Conservation (phyloP, 1,139 yeast genomes). For the Yamadazyma spencermartinsiae region DNA sequence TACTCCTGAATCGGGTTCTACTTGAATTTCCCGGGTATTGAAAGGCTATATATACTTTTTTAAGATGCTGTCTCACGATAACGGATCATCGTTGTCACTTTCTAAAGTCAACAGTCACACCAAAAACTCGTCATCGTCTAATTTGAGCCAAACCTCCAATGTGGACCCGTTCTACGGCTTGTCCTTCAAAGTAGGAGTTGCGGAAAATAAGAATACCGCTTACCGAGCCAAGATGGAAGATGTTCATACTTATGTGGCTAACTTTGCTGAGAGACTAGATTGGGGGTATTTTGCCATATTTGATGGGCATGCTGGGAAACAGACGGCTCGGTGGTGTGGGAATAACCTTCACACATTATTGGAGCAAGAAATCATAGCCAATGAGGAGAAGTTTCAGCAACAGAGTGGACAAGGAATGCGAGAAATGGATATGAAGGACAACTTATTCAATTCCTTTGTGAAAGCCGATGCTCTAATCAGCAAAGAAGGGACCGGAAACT, state of each 20-base stretch:
- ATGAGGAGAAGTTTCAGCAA: slow-evolving; percentile 11
- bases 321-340: slow-evolving; percentile 95
- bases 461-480: slow-evolving; percentile 74
- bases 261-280: slow-evolving; percentile 84
- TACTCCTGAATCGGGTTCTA: too few species aligned
- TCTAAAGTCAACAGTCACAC: slow-evolving; percentile 11
- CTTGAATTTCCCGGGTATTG: too few species aligned
- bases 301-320: slow-evolving; percentile 98
- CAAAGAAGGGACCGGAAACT: slow-evolving; percentile 58
- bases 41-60: not conserved
- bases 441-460: slow-evolving; percentile 60
- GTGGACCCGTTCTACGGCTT: slow-evolving; percentile 49
- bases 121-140: slow-evolving; percentile 17
- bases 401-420: not conserved
- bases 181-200: slow-evolving; percentile 80
- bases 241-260: slow-evolving; percentile 90
- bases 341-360: slow-evolving; percentile 73
- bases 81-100: slow-evolving; percentile 16
- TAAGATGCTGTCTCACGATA: slow-evolving; percentile 6
- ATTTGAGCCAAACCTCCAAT: slow-evolving; percentile 12
- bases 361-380: slow-evolving; percentile 47
- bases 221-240: slow-evolving; percentile 95
- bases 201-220: slow-evolving; percentile 80
- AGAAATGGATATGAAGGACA: slow-evolving; percentile 43
- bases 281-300: slow-evolving; percentile 96